Evolutionary conservation across 1,284 basidiomycete species (phyloP).

Genomic region (Naganishia sp.): DNA sequence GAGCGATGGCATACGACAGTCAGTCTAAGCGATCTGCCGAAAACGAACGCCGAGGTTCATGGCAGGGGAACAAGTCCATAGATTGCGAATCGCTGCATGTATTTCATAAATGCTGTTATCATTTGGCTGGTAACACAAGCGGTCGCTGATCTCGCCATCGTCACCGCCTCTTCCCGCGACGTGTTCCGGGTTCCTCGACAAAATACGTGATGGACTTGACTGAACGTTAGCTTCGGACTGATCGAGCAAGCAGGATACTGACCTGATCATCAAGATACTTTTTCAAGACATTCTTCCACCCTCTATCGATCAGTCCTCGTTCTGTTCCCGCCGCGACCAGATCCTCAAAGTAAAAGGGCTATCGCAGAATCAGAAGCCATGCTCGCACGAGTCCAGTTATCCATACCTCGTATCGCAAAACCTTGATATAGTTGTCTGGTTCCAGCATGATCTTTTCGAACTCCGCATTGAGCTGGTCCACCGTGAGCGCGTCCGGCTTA

Average conservation of each 20-base stretch:
- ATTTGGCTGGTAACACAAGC: no score
- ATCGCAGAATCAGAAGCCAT: slow-evolving; percentile 2
- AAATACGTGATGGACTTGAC: slow-evolving; percentile 46
- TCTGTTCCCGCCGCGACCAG: slow-evolving; percentile 43
- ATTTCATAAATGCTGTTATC: not conserved
- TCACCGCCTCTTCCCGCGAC: slow-evolving; percentile 21
- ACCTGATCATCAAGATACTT: slow-evolving; percentile 49
- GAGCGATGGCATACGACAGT: not conserved
- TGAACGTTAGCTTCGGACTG: slow-evolving; percentile 1
- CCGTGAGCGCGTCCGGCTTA: slow-evolving; percentile 18
- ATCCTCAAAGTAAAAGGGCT: slow-evolving; percentile 51
- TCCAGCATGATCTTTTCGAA: slow-evolving; percentile 40
- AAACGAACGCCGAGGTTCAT: not conserved
- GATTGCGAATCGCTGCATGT: not conserved
- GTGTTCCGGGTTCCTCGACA: slow-evolving; percentile 44
- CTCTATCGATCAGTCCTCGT: slow-evolving; percentile 39
- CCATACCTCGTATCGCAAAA: slow-evolving; percentile 50
- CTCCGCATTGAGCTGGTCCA: slow-evolving; percentile 19
- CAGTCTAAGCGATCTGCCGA: slow-evolving; percentile 3
- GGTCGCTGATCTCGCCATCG: not conserved
- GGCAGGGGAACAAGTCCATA: not conserved
- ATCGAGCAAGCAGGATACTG: slow-evolving; percentile 24
- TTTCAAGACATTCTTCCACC: slow-evolving; percentile 47
- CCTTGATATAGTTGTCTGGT: slow-evolving; percentile 41
- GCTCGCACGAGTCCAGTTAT: not conserved